Base-by-base conservation (phyloP, 2,329 filamentous ascomycete genomes). In the Hypoxylon sp. region DNA sequence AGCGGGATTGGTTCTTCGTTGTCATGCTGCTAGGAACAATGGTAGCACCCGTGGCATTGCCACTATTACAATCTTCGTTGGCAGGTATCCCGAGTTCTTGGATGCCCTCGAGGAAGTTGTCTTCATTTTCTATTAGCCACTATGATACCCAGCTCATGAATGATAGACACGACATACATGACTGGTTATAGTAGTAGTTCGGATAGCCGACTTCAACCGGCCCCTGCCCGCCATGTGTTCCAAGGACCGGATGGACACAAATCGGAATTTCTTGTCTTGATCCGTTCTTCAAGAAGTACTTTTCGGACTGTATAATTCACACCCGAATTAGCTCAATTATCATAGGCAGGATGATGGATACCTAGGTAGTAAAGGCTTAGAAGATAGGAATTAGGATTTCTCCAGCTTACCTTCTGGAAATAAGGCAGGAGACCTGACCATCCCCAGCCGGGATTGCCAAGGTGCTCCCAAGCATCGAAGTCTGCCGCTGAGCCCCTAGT, bases 391-490 rank as follows among this genome's bases (percentile, higher is more conserved):
- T 11, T 39, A 9, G 24, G 29, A 31, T 31, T 26, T 11, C 19
- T 3, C 17, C 14, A 22, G 37, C 66, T 55, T 33, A 82, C 83
- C 77, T 86, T 86, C 29, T 79, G 78, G 70, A 87, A 84, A 68
- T 87, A 87, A 0, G 82, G 84, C 0, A 84, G 73, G 10, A 88
- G 73, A 22, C 76, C 77, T 1, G 80, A 68, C 80, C 81, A 84
- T 17, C 80, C 79, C 83, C 82, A 84, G 1, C 78, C 80, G 0
- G 76, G 73, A 50, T 82, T 82, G 0, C 81, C 82, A 3, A 84
- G 73, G 2, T 76, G 76, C 59, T 80, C 80, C 82, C 82, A 84
- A 22, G 79, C 78, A 48, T 84, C 80, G 55, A 81, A 84, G 64
- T 83, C 81, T 13, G 75, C 76, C 6, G 74, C 76, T 13, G 80